phyloP scores from a whole-genome alignment of 768 basidiomycete genomes.

The Auricularia sp. region DNA sequence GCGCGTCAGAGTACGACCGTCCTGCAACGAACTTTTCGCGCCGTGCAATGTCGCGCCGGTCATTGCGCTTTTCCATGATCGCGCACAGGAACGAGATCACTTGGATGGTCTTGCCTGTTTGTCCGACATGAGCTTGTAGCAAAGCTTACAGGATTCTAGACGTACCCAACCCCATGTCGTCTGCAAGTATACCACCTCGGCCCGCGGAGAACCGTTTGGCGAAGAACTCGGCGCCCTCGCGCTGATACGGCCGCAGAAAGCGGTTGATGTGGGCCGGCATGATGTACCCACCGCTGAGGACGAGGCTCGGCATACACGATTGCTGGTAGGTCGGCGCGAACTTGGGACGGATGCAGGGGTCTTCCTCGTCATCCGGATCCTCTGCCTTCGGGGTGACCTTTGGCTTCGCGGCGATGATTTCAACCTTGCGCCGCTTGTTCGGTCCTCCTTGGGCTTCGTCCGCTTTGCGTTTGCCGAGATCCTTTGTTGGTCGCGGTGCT shows the following conservation, averaged over 20 bases:
- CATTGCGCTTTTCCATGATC: slow-evolving; percentile 77
- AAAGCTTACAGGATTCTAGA: slow-evolving; percentile 3
- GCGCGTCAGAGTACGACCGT: slow-evolving; percentile 45
- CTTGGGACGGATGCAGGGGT: not conserved
- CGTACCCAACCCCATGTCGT: slow-evolving; percentile 73
- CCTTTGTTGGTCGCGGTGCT: not conserved
- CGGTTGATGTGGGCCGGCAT: slow-evolving; percentile 51
- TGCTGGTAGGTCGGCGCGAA: not conserved
- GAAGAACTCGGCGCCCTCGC: slow-evolving; percentile 77
- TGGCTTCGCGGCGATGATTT: not conserved
- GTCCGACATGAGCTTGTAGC: slow-evolving; percentile 7
- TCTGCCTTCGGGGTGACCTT: not conserved
- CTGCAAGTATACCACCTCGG: slow-evolving; percentile 77
- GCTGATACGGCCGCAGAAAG: slow-evolving; percentile 83
- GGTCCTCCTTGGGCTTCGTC: not conserved
- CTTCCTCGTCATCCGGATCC: not conserved
- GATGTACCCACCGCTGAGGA: not conserved
- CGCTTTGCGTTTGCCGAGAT: not conserved
- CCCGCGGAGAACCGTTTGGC: slow-evolving; percentile 58
- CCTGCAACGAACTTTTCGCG: slow-evolving; percentile 55
- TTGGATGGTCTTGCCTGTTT: slow-evolving; percentile 76
- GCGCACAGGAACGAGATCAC: slow-evolving; percentile 83
- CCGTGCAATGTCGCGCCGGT: slow-evolving; percentile 50
- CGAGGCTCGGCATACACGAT: not conserved
- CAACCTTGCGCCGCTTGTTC: not conserved